Percentiles rank a stretch among this genome's conserved stretches.
Evolutionary conservation across 2,329 filamentous ascomycete species (phyloP).

Genomic region (Apiospora hydei): DNA sequence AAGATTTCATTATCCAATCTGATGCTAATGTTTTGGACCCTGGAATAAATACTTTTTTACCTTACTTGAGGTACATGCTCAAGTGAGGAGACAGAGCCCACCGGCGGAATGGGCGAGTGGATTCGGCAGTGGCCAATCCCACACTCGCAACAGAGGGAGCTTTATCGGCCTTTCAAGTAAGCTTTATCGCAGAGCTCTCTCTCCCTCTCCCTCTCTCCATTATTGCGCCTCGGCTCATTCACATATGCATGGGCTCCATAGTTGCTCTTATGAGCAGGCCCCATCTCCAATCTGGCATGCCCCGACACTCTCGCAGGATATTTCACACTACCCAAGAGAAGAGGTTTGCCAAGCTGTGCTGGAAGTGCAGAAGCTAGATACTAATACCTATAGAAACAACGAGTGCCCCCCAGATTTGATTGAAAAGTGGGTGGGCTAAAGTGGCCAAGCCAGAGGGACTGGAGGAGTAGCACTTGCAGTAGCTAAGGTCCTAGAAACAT

Average conservation of each 20-base stretch:
- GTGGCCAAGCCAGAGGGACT: too few species aligned
- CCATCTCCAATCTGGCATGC: neutral
- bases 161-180: conserved; percentile 2
- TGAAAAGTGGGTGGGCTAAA: conserved; percentile 7
- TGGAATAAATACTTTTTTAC: conserved; percentile 1
- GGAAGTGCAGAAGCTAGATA: neutral
- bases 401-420: neutral
- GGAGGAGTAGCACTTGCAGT: conserved; percentile 17
- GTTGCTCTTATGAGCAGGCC: neutral
- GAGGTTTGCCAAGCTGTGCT: neutral
- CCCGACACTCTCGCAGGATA: too few species aligned
- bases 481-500: conserved; percentile 7
- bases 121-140: conserved; percentile 18
- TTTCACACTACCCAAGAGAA: neutral
- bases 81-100: neutral
- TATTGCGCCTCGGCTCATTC: neutral
- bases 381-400: neutral
- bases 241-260: neutral
- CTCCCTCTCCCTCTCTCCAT: neutral
- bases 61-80: neutral
- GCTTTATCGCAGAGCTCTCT: conserved; percentile 16
- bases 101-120: neutral
- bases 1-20: conserved; percentile 4
- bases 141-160: conserved; percentile 5
- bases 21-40: neutral